Conservation (phyloP, 2,329 filamentous ascomycete genomes). For the Torrubiellomyces zombiae region DNA sequence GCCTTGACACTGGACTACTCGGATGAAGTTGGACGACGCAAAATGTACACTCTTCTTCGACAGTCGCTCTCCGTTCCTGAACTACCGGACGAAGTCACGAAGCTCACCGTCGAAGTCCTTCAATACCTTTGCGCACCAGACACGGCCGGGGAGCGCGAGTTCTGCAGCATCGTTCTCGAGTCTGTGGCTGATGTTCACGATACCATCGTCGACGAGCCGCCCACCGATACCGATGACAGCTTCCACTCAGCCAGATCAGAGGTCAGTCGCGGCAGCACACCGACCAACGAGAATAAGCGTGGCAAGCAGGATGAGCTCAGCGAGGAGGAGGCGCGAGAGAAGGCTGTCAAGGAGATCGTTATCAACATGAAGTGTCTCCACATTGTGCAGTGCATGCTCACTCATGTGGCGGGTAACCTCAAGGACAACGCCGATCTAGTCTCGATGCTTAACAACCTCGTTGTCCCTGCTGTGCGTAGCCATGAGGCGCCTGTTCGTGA, state of each 20-base stretch:
- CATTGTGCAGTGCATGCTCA: conserved; percentile 93
- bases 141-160: conserved; percentile 60
- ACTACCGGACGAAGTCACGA: conserved; percentile 82
- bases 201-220: conserved; percentile 61
- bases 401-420: conserved; percentile 76
- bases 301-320: conserved; percentile 26
- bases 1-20: conserved; percentile 86
- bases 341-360: conserved; percentile 78
- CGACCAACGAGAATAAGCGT: conserved; percentile 28
- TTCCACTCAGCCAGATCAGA: conserved; percentile 91
- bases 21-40: conserved; percentile 87
- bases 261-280: conserved; percentile 49
- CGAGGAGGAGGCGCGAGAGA: conserved; percentile 52
- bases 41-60: conserved; percentile 86
- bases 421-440: conserved; percentile 85
- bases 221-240: conserved; percentile 45
- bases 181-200: conserved; percentile 95
- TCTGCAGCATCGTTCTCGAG: conserved; percentile 74
- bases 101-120: conserved; percentile 67
- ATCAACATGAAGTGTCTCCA: conserved; percentile 97
- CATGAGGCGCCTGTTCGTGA: conserved; percentile 88
- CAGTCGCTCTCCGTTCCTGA: conserved; percentile 74
- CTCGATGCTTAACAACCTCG: conserved; percentile 93
- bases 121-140: conserved; percentile 68
- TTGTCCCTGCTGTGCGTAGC: conserved; percentile 85